phyloP scores from a whole-genome alignment of 805 yeast genomes.

The Candida odintsovae region DNA sequence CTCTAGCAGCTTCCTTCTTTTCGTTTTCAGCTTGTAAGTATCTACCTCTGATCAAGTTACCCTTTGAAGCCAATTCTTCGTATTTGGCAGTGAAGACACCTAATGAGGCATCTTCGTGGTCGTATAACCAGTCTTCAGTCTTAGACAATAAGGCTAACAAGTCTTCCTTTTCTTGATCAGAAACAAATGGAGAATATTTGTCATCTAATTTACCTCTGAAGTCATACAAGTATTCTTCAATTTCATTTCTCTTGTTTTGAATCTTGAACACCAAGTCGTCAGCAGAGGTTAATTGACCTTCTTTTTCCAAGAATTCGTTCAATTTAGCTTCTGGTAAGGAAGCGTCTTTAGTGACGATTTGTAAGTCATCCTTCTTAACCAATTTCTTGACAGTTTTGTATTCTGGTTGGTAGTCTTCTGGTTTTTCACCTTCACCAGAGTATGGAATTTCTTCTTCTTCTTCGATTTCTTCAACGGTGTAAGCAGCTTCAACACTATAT shows the following conservation, averaged over 20 bases:
- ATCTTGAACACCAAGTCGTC: conserved; percentile 98
- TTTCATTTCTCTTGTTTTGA: conserved; percentile 96
- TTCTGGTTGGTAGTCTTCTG: conserved; percentile 80
- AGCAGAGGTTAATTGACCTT: conserved; percentile 75
- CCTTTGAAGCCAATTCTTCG: conserved; percentile 92
- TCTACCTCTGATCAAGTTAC: conserved; percentile 94
- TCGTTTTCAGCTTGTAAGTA: conserved; percentile 93
- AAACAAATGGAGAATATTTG: conserved; percentile 80
- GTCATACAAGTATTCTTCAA: conserved; percentile 97
- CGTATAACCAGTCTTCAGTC: conserved; percentile 98
- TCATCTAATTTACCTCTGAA: conserved; percentile 96
- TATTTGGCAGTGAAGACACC: conserved; percentile 96
- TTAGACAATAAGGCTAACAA: conserved; percentile 66
- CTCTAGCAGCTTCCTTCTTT: conserved; percentile 80
- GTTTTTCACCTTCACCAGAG: conserved; percentile 60
- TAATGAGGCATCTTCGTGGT: conserved; percentile 93
- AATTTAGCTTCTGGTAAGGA: conserved; percentile 53
- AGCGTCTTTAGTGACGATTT: conserved; percentile 53
- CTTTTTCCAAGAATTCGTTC: conserved; percentile 69
- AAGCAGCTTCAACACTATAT: conserved; percentile 89
- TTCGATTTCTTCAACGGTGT: conserved; percentile 86
- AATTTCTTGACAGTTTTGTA: conserved; percentile 87
- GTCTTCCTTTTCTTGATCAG: conserved; percentile 82
- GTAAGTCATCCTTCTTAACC: conserved; percentile 82
- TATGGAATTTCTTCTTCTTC: conserved; percentile 84